Percentiles rank a stretch among this genome's conserved stretches.
phyloP scores from a whole-genome alignment of 805 yeast genomes.

The Zygosaccharomyces rouxii region DNA sequence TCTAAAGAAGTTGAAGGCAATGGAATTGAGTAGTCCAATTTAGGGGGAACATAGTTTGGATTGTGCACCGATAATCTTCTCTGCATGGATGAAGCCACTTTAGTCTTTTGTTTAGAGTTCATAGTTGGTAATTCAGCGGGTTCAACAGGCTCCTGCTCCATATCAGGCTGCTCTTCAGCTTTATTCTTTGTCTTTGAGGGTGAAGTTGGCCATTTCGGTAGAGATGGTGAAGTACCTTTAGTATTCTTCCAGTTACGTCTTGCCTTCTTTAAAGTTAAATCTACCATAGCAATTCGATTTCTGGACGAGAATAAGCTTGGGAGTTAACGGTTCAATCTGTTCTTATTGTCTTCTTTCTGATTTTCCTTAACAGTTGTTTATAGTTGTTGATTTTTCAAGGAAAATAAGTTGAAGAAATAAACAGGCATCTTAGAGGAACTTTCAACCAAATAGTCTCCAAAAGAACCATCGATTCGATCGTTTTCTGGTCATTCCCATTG shows the following conservation, averaged over 20 bases:
- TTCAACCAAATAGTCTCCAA: not conserved
- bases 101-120: conserved; percentile 35
- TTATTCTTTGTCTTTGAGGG: conserved; percentile 15
- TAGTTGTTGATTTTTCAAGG: not conserved
- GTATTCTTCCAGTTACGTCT: conserved; percentile 29
- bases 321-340: not conserved
- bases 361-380: not conserved
- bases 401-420: not conserved
- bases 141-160: conserved; percentile 15
- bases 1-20: conserved; percentile 18
- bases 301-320: not conserved
- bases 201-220: conserved; percentile 15
- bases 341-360: not conserved
- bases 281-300: conserved; percentile 26
- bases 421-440: not conserved
- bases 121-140: conserved; percentile 33
- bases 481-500: not conserved
- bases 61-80: conserved; percentile 43
- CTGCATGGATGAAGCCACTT: conserved; percentile 41
- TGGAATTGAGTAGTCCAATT: conserved; percentile 30
- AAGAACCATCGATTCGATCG: not conserved
- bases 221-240: conserved; percentile 14
- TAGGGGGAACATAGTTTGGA: conserved; percentile 29
- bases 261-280: conserved; percentile 34
- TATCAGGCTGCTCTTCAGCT: conserved; percentile 16